Evolutionary conservation across 768 basidiomycete genomes (phyloP).

Genomic region (Pisolithus marmoratus): DNA sequence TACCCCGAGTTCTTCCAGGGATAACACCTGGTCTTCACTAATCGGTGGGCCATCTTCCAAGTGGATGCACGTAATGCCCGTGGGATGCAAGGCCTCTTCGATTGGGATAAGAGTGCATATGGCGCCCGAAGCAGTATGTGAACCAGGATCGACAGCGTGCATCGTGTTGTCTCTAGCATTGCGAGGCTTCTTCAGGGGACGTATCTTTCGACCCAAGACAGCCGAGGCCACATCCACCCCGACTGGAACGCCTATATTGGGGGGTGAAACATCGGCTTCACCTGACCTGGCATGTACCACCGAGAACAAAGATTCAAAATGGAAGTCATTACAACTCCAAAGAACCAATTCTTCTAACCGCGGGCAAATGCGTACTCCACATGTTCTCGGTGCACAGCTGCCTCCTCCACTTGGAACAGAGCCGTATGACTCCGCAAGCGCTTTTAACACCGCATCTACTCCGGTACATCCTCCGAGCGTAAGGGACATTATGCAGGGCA

Average conservation of each 20-base stretch:
- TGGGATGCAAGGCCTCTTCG: constrained; percentile 30
- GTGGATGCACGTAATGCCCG: constrained; percentile 36
- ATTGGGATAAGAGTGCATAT: constrained; percentile 32
- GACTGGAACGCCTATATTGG: constrained; percentile 5
- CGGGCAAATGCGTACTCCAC: constrained; percentile 44
- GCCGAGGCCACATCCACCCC: constrained; percentile 21
- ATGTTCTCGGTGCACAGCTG: constrained; percentile 9
- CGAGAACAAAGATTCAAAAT: constrained; percentile 30
- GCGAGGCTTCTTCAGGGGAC: constrained; percentile 32
- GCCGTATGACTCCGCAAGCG: constrained; percentile 35
- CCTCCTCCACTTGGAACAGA: constrained; percentile 9
- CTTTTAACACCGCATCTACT: constrained; percentile 34
- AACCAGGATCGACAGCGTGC: constrained; percentile 8
- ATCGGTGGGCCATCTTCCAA: constrained; percentile 38
- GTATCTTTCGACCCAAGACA: constrained; percentile 24
- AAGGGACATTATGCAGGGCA: constrained; percentile 43
- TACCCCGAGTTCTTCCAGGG: constrained; percentile 33
- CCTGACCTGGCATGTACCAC: constrained; percentile 32
- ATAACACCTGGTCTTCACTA: constrained; percentile 31
- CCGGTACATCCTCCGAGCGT: constrained; percentile 44
- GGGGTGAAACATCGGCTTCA: constrained; percentile 9
- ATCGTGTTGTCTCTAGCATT: constrained; percentile 4
- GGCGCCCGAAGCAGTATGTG: constrained; percentile 11
- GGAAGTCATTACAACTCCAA: constrained; percentile 45
- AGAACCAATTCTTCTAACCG: constrained; percentile 45